Base-by-base conservation (phyloP, 2,329 filamentous ascomycete genomes). In the Paraconiothyrium sp. region DNA sequence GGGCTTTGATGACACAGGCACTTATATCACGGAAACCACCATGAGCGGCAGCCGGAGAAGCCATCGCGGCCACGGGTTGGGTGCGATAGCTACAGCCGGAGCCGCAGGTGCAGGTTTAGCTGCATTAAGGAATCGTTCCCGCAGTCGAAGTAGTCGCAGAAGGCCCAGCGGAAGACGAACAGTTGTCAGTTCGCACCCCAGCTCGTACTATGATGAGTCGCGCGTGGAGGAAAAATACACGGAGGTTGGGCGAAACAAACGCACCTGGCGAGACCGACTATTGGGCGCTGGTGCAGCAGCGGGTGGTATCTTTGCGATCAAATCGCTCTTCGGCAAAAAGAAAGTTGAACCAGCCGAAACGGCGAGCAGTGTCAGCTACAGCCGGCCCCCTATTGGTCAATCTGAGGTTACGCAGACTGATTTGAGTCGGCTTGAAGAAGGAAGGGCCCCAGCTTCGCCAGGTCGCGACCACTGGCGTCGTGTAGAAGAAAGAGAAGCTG, bases 271-370 rank as follows among this genome's bases (percentile, higher is more conserved):
- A 32, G 76, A 84, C 58, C 76, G 81, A 10, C 59, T 85, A 4
- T 63, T 84, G 9, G 82, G 80, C 24, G 82, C 78, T 62, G 80
- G 77, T 16, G 82, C 79, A 37, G 82, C 71, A 10, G 69, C 70
- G 32, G 79, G 77, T 27, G 76, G 81, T 10, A 72, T 83, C n/a
- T 81, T 80, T 37, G 76, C 73, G 3, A 49, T 77, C 34, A 78
- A 73, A 76, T 91, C 86, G 65, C 89, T 87, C 13, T 92, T 89
- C 48, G 83, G 84, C 57, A 78, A 81, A 20, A 85, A 83, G 30
- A 76, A 72, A 59, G 71, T 66, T 32, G 61, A 73, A 22, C 66
- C 67, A 72, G 80, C 75, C 7, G 84, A 88, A 63, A 82, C 84
- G 41, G 83, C 84, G 58, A 82, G 83, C 35, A 83, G 85, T 55